Base-by-base conservation (phyloP, 306 rosid genomes). In the Carpinus viminea region DNA sequence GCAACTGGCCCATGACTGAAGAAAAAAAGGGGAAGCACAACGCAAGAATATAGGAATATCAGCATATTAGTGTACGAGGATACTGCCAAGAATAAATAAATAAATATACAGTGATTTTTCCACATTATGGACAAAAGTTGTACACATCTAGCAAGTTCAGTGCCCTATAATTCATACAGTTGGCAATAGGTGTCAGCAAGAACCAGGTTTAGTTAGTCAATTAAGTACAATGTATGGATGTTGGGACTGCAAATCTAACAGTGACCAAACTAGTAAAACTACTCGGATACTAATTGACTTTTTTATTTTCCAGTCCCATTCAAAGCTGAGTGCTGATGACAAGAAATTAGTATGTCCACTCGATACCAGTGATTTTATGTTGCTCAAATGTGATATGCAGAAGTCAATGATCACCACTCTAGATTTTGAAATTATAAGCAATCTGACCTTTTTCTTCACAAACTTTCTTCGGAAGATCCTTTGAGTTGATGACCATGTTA, bases 361-460 rank as follows among this genome's bases (percentile, higher is more conserved):
- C 68, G 45, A 73, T 9, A 59, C 70, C 75, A 34, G 57, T 70
- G 68, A 73, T 18, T 83, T 73, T 73, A 72, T 69, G 70, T 51
- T 45, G 76, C 53, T 16, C 66, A 68, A 12, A 61, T 56, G 45
- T 15, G 76, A 69, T 74, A 24, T 45, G 13, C 2, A 18, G 31
- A 73, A 41, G 13, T 18, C 34, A 9, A 45, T 54, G 70, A 54
- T 66, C 70, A 65, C 8, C 43, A 20, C 51, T 70, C 5, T 26
- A 57, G 46, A 61, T 60, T 12, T 53, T 17, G 48, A 38, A 57
- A 16, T 12, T 31, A 50, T 50, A 20, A 51, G 43, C 17, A 21
- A 59, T 1, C 57, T 52, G 31, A 60, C 59, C 45, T 34, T 46
- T 26, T 60, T 47, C 20, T 31, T n/a, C 10, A 28, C 36, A 59